Evolutionary conservation across 2,329 filamentous ascomycete genomes (phyloP).

Genomic region (Penicillium verrucosum): DNA sequence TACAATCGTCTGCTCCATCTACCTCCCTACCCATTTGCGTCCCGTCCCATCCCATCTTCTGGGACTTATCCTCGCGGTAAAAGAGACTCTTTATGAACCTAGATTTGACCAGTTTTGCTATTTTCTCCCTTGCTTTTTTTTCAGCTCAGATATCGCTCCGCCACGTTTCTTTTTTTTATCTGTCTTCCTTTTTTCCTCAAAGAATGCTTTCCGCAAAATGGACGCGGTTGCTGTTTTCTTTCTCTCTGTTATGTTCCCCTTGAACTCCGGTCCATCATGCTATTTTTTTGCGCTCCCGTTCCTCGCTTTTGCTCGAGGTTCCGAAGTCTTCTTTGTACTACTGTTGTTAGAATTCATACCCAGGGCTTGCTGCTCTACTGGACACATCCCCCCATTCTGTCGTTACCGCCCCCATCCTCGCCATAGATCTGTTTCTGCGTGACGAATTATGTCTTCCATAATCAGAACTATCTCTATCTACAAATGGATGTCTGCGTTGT

Average conservation of each 20-base stretch:
- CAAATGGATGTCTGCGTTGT: background rate
- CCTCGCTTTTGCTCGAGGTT: background rate
- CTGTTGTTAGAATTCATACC: slow-evolving; percentile 16
- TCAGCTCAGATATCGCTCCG: background rate
- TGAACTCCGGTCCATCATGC: background rate
- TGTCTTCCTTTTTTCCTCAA: background rate
- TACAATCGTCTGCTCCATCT: background rate
- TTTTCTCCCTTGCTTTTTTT: background rate
- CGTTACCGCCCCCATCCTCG: background rate
- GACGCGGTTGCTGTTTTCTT: background rate
- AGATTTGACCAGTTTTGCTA: slow-evolving; percentile 4
- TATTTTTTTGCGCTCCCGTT: background rate
- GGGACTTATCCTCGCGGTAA: background rate
- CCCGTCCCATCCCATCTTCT: background rate
- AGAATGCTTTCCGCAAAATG: background rate
- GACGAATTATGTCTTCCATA: slow-evolving; percentile 11
- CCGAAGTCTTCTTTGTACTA: slow-evolving; percentile 2
- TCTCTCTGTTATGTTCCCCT: background rate
- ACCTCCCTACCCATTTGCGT: background rate
- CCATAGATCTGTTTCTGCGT: slow-evolving; percentile 6
- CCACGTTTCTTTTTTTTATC: background rate
- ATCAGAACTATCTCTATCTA: slow-evolving; percentile 3
- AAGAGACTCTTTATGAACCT: slow-evolving; percentile 8
- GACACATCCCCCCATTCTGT: background rate
- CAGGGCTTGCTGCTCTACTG: slow-evolving; percentile 2